Conservation (phyloP, 345 rosid species). For the Brassica nigra region DNA sequence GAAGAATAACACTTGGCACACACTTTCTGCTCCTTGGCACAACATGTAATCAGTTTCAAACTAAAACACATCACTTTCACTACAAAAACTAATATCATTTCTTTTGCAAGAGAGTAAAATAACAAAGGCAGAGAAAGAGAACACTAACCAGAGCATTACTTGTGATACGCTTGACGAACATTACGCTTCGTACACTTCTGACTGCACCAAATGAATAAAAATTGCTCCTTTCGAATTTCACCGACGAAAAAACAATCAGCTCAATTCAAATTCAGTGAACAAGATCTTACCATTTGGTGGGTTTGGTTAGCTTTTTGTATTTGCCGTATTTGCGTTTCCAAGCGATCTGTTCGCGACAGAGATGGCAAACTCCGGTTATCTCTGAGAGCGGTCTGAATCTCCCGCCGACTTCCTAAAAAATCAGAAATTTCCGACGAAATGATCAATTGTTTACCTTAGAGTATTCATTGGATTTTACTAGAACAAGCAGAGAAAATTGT, state of each 20-base stretch:
- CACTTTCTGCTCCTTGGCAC: slow-evolving; percentile 92
- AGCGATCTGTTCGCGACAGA: slow-evolving; percentile 89
- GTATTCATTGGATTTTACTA: neutral
- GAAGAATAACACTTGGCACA: slow-evolving; percentile 84
- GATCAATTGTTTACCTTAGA: neutral
- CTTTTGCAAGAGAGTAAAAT: neutral
- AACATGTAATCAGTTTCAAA: slow-evolving; percentile 49
- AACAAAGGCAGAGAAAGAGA: slow-evolving; percentile 25
- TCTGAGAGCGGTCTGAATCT: slow-evolving; percentile 64
- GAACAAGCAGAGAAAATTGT: neutral
- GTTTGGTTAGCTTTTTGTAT: slow-evolving; percentile 72
- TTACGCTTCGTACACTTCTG: slow-evolving; percentile 64
- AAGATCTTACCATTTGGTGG: slow-evolving; percentile 75
- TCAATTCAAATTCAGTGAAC: neutral
- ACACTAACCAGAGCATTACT: slow-evolving; percentile 77
- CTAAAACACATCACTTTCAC: slow-evolving; percentile 9
- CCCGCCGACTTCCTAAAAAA: slow-evolving; percentile 55
- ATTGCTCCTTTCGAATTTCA: neutral
- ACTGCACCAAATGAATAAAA: slow-evolving; percentile 5
- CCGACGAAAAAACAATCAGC: neutral
- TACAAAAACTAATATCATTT: neutral
- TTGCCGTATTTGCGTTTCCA: slow-evolving; percentile 97
- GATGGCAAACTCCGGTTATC: slow-evolving; percentile 81
- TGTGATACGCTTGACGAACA: slow-evolving; percentile 97
- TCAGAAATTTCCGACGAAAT: neutral